phyloP scores from a whole-genome alignment of 2,329 filamentous ascomycete species.

The Neopestalotiopsis sp. region DNA sequence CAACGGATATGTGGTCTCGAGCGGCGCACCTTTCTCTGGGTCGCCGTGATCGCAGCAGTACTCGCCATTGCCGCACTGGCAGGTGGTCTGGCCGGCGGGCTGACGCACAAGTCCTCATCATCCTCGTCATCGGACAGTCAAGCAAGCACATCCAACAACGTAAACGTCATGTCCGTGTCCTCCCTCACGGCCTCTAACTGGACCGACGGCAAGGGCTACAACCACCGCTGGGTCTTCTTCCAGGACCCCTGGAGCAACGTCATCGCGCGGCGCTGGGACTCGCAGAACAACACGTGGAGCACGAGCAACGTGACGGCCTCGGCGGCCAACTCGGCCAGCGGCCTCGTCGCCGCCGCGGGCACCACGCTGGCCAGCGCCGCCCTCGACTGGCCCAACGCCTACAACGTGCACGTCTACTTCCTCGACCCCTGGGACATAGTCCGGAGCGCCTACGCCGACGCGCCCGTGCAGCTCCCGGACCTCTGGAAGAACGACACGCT shows the following conservation, averaged over 20 bases:
- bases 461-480: constrained; percentile 21
- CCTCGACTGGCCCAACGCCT: constrained; percentile 19
- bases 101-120: constrained; percentile 10
- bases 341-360: constrained; percentile 18
- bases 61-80: constrained; percentile 26
- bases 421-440: constrained; percentile 19
- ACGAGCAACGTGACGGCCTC: constrained; percentile 28
- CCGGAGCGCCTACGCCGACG: constrained; percentile 20
- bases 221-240: constrained; percentile 32
- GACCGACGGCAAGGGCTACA: constrained; percentile 28
- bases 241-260: constrained; percentile 30
- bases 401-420: constrained; percentile 26
- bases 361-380: constrained; percentile 25
- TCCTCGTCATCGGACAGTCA: not conserved
- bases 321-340: constrained; percentile 22
- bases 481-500: constrained; percentile 22
- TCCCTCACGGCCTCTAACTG: constrained; percentile 33
- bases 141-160: not conserved
- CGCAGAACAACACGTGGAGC: constrained; percentile 29
- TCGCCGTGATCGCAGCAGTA: constrained; percentile 21
- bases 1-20: constrained; percentile 26
- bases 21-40: constrained; percentile 25
- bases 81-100: constrained; percentile 28
- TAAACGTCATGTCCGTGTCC: constrained; percentile 25
- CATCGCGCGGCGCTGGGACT: constrained; percentile 33